Base-by-base conservation (phyloP, 2,329 filamentous ascomycete species). In the Seiridium unicorne region DNA sequence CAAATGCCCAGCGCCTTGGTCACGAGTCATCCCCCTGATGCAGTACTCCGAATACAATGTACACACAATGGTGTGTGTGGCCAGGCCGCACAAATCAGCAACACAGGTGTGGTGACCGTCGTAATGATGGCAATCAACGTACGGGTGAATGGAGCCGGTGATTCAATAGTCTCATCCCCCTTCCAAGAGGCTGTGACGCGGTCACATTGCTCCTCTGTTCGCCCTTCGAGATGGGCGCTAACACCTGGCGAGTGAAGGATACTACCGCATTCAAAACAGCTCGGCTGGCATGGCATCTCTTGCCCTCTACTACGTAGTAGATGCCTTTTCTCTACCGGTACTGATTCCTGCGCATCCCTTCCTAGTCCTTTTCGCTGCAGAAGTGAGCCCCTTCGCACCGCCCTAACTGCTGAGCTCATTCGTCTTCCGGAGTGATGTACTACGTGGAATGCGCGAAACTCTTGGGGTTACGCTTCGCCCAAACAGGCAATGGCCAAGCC, bases 121-220 rank as follows among this genome's bases (percentile, higher is more conserved):
- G 51, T 55, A 44, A 55, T 44, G 36, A 55, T 35, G 51, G 51
- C 51, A 55, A 55, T 38, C 13, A 55, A 31, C 42, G 26, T 9
- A 44, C 40, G 51, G 51, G 51, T 44, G 38, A 55, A 55, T 55
- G 51, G 51, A 55, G 36, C 35, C 51, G 18, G n/a, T 44, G 31
- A 18, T 13, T n/a, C 49, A 53, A 53, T 53, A 36, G 32, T 53
- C 32, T 18, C 11, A 35, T 36, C 34, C 38, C 49, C 49, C 38
- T 35, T 8, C 49, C n/a, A n/a, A 38, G 9, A 13, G 13, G 49
- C 49, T 53, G 49, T 53, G 49, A 53, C 49, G 49, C 49, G 11
- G 49, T 53, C 34, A 53, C 49, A 35, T 35, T 18, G 18, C 18
- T 26, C 18, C 18, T 26, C 18, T 26, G 18, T 26, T 26, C 18